These are phyloP conservation scores for Nitzschia inconspicua DNA, from an alignment of 108 stramenopile genomes.

Conservation along the genomic window DNA sequence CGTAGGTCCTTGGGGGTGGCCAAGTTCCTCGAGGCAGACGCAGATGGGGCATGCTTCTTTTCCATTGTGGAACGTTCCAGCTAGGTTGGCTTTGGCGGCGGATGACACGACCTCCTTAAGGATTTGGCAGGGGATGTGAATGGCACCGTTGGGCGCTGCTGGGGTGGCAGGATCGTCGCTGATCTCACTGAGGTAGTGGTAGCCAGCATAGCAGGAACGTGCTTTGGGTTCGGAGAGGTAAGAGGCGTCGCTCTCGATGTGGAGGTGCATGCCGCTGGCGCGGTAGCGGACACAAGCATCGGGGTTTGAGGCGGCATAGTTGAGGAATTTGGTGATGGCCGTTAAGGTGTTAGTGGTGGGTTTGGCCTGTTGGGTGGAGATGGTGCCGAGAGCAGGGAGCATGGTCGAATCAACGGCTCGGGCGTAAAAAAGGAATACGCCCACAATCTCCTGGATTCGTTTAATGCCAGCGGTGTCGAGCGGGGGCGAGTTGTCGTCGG, in stretches of 20 bases:
- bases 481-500: conserved; percentile 4
- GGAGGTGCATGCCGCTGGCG: conserved; percentile 43
- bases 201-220: conserved; percentile 30
- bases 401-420: conserved; percentile 38
- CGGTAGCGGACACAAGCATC: conserved; percentile 31
- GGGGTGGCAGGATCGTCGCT: too few relatives aligned
- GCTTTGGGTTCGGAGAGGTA: conserved; percentile 32
- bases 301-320: conserved; percentile 45
- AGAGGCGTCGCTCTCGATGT: conserved; percentile 34
- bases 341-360: conserved; percentile 12
- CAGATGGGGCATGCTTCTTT: too few relatives aligned
- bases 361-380: conserved; percentile 28
- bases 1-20: too few relatives aligned
- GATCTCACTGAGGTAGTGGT: conserved; percentile 13
- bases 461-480: conserved; percentile 2
- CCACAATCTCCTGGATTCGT: conserved; percentile 42
- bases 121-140: too few relatives aligned
- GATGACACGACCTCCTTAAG: too few relatives aligned
- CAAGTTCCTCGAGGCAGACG: too few relatives aligned
- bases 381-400: conserved; percentile 13
- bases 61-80: too few relatives aligned
- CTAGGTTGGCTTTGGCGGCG: too few relatives aligned
- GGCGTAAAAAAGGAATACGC: conserved; percentile 38
- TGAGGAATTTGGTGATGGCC: conserved; percentile 29
- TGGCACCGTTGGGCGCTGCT: too few relatives aligned